phyloP scores from a whole-genome alignment of 805 yeast genomes.

The Wickerhamomyces xylosicus region DNA sequence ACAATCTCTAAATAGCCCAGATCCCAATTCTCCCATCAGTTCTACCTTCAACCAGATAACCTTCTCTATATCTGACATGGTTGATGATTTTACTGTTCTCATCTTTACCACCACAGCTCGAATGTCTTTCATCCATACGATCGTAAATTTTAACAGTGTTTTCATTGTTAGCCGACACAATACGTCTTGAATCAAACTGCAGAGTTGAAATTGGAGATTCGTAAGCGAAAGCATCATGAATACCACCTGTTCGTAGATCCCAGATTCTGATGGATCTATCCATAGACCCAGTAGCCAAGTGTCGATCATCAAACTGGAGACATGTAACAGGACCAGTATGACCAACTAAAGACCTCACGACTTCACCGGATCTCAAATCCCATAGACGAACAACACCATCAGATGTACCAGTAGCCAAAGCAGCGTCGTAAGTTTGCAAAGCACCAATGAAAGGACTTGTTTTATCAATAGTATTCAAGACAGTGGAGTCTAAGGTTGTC shows the following conservation, averaged over 20 bases:
- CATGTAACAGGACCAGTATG: slow-evolving; percentile 63
- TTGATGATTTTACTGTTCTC: slow-evolving; percentile 23
- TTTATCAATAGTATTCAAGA: slow-evolving; percentile 7
- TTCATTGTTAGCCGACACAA: slow-evolving; percentile 44
- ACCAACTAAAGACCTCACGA: slow-evolving; percentile 49
- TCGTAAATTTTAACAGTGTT: slow-evolving; percentile 46
- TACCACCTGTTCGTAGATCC: slow-evolving; percentile 63
- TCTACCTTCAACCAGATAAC: slow-evolving; percentile 59
- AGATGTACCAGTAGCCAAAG: slow-evolving; percentile 68
- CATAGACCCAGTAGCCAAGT: slow-evolving; percentile 50
- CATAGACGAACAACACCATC: slow-evolving; percentile 69
- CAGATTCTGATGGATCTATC: slow-evolving; percentile 60
- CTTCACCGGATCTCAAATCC: slow-evolving; percentile 67
- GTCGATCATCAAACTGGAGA: slow-evolving; percentile 57
- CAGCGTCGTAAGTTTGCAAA: slow-evolving; percentile 64
- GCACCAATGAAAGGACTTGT: slow-evolving; percentile 45
- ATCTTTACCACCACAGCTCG: slow-evolving; percentile 37
- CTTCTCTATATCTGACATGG: slow-evolving; percentile 43
- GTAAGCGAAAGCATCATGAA: slow-evolving; percentile 51
- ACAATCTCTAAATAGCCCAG: slow-evolving; percentile 45
- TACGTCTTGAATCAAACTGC: slow-evolving; percentile 47
- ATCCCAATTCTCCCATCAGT: slow-evolving; percentile 48
- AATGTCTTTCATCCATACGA: slow-evolving; percentile 40
- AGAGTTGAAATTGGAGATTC: slow-evolving; percentile 44
- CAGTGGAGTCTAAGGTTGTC: slow-evolving; percentile 6